Conservation (phyloP, 78 protist genomes). For the Chrysochromulina tobinii region DNA sequence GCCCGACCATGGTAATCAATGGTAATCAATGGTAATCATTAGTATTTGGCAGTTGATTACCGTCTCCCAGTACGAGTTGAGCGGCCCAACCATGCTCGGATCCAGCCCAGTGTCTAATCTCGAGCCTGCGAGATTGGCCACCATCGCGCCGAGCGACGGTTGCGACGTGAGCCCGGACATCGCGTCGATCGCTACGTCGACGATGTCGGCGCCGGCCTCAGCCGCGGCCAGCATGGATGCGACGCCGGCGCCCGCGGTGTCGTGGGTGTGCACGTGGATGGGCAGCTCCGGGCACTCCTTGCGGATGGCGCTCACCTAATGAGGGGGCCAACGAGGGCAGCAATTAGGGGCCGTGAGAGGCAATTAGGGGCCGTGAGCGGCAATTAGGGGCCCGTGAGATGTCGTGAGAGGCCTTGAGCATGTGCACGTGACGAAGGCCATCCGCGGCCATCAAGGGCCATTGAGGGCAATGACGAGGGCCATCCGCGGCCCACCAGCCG, state of each 20-base stretch:
- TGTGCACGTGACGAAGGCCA: too few species aligned
- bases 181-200: conserved; percentile 73
- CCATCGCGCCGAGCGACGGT: conserved; percentile 74
- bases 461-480: too few species aligned
- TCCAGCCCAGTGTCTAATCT: conserved; percentile 43
- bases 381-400: too few species aligned
- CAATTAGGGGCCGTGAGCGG: too few species aligned
- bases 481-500: too few species aligned
- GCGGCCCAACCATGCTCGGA: background rate
- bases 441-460: too few species aligned
- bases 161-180: conserved; percentile 84
- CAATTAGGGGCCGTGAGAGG: too few species aligned
- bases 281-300: conserved; percentile 64
- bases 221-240: conserved; percentile 62
- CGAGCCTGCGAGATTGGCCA: conserved; percentile 38
- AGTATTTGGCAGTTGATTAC: background rate
- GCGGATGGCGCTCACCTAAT: conserved; percentile 12
- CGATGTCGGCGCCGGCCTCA: conserved; percentile 73
- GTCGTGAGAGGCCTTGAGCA: too few species aligned
- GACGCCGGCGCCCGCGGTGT: conserved; percentile 74
- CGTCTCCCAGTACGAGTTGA: conserved; percentile 62
- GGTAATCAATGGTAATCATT: too few species aligned
- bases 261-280: conserved; percentile 88
- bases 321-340: background rate
- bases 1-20: too few species aligned